Evolutionary conservation across 1,139 yeast genomes (phyloP).

Genomic region (Pichia sorboxylosa): DNA sequence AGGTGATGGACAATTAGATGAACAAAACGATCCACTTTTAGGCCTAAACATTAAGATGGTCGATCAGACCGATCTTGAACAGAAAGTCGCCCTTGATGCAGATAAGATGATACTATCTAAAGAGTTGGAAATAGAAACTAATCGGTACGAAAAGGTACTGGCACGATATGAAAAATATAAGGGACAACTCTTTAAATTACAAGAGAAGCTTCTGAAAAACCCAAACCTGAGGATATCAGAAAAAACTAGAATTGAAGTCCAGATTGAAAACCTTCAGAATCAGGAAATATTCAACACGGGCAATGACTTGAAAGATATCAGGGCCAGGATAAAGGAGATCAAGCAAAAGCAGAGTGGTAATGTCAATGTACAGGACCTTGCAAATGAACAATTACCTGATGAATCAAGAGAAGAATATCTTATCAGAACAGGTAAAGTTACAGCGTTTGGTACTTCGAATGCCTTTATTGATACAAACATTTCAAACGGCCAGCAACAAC

Average conservation of each 20-base stretch:
- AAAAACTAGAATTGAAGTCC: slow-evolving; percentile 41
- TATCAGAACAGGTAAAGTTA: slow-evolving; percentile 81
- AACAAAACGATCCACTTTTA: slow-evolving; percentile 1
- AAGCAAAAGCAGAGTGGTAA: slow-evolving; percentile 7
- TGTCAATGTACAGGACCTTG: background rate
- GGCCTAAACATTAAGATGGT: slow-evolving; percentile 41
- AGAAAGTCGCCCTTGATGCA: slow-evolving; percentile 60
- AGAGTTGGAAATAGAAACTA: slow-evolving; percentile 63
- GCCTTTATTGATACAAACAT: slow-evolving; percentile 32
- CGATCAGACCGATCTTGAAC: slow-evolving; percentile 68
- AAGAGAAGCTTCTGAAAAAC: slow-evolving; percentile 4
- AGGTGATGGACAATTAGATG: too few species aligned
- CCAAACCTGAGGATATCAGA: slow-evolving; percentile 38
- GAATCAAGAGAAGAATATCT: slow-evolving; percentile 74
- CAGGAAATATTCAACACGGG: slow-evolving; percentile 43
- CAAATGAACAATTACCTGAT: slow-evolving; percentile 34
- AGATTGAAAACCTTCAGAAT: slow-evolving; percentile 40
- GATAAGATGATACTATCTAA: slow-evolving; percentile 46
- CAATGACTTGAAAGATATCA: slow-evolving; percentile 59
- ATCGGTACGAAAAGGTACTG: slow-evolving; percentile 56
- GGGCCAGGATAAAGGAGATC: slow-evolving; percentile 33
- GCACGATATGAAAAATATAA: slow-evolving; percentile 34
- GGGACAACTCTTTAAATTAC: slow-evolving; percentile 7
- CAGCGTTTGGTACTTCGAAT: slow-evolving; percentile 76
- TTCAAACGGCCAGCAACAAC: slow-evolving; percentile 6